These are phyloP conservation scores for Vitis riparia DNA, from an alignment of 164 flowering plant species.

Conservation along the genomic window DNA sequence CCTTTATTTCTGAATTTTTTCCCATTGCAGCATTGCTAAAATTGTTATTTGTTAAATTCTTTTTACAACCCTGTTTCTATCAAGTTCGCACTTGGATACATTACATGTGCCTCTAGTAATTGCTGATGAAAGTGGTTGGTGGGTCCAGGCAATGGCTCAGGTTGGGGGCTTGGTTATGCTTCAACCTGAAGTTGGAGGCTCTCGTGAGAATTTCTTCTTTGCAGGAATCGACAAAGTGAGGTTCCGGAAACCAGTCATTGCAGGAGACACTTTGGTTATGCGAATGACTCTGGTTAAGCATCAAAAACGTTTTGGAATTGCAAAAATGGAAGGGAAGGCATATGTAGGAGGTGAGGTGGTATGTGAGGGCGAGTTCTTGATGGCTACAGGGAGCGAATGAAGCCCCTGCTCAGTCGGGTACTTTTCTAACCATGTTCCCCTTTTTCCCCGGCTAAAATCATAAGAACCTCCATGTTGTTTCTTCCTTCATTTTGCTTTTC, in stretches of 20 bases:
- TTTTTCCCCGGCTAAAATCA: too few species aligned
- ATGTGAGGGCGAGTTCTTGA: constrained; percentile 93
- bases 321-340: constrained; percentile 96
- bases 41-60: too few species aligned
- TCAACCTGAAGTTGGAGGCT: constrained; percentile 94
- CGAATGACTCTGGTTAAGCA: constrained; percentile 78
- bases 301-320: constrained; percentile 82
- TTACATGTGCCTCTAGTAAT: background rate
- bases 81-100: background rate
- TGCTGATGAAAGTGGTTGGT: constrained; percentile 10
- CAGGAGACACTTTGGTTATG: constrained; percentile 95
- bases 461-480: too few species aligned
- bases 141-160: constrained; percentile 89
- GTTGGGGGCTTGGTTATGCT: constrained; percentile 97
- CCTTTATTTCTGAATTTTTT: too few species aligned
- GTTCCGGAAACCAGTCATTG: constrained; percentile 88
- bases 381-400: constrained; percentile 73
- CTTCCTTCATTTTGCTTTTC: too few species aligned
- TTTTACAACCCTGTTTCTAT: too few species aligned
- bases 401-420: too few species aligned
- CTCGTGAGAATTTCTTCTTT: constrained; percentile 84
- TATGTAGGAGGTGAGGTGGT: constrained; percentile 91
- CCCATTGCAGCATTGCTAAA: too few species aligned
- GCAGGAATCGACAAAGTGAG: constrained; percentile 96
- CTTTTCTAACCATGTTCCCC: too few species aligned